Percentiles rank a stretch among this genome's conserved stretches.
phyloP scores from a whole-genome alignment of 129 eudicot genomes.

The Kitagawia praeruptora region DNA sequence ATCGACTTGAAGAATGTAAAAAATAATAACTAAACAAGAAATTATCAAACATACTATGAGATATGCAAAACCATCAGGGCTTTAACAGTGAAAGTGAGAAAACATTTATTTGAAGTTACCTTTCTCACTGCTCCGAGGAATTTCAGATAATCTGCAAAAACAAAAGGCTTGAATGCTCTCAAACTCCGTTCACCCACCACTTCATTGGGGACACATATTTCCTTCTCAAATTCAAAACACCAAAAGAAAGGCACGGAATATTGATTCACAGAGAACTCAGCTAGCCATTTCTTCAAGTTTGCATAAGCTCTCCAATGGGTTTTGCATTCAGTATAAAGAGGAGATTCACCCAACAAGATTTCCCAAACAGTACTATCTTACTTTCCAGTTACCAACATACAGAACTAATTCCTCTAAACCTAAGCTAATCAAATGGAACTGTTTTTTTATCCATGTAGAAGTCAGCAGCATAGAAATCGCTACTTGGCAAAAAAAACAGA shows the following conservation, averaged over 20 bases:
- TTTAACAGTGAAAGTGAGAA: slow-evolving; percentile 42
- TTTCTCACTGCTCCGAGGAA: slow-evolving; percentile 58
- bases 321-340: neutral
- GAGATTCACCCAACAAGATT: neutral
- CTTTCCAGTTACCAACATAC: neutral
- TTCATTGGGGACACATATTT: slow-evolving; percentile 60
- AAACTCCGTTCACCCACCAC: slow-evolving; percentile 50
- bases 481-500: no score
- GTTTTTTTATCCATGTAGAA: neutral
- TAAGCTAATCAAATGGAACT: neutral
- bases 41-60: neutral
- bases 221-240: slow-evolving; percentile 85
- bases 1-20: neutral
- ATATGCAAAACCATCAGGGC: slow-evolving; percentile 44
- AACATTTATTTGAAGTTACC: slow-evolving; percentile 79
- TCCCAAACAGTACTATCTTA: neutral
- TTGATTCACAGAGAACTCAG: slow-evolving; percentile 32
- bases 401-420: neutral
- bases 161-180: slow-evolving; percentile 59
- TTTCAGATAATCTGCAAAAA: slow-evolving; percentile 57
- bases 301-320: slow-evolving; percentile 67
- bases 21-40: no score
- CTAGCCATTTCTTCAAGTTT: slow-evolving; percentile 83
- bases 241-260: slow-evolving; percentile 76
- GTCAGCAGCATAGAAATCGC: neutral